phyloP scores from a whole-genome alignment of 2,329 filamentous ascomycete genomes.

The Cryphonectria naterciae region DNA sequence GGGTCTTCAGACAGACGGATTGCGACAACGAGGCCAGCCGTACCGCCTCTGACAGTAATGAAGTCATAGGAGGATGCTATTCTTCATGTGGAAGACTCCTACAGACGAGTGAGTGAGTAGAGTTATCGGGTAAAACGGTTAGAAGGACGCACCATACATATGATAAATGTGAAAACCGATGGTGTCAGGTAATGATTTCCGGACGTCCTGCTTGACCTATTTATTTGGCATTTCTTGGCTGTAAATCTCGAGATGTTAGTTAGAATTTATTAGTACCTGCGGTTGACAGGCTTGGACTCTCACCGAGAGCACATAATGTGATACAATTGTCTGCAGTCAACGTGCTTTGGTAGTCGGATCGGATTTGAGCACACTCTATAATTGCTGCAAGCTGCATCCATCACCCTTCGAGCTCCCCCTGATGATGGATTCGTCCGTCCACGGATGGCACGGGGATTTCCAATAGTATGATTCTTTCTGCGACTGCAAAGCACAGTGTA shows the following conservation, averaged over 20 bases:
- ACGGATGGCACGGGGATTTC: too few relatives aligned
- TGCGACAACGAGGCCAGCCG: constrained; percentile 51
- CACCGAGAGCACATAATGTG: too few relatives aligned
- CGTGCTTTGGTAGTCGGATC: too few relatives aligned
- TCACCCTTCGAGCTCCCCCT: too few relatives aligned
- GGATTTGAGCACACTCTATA: neutral
- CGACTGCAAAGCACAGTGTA: neutral
- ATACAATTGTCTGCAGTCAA: too few relatives aligned
- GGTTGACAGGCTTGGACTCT: neutral
- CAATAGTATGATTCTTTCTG: neutral
- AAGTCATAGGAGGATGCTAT: constrained; percentile 40
- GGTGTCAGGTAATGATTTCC: too few relatives aligned
- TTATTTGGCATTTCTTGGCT: neutral
- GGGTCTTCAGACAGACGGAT: constrained; percentile 44
- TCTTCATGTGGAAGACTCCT: neutral
- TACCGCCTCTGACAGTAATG: constrained; percentile 54
- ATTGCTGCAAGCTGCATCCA: neutral
- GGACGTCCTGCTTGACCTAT: neutral
- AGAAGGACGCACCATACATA: neutral
- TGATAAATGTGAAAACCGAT: neutral
- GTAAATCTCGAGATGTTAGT: neutral
- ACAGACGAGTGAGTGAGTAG: neutral
- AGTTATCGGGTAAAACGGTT: neutral
- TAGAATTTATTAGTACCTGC: neutral
- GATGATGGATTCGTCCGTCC: too few relatives aligned